Conservation (phyloP, 192 early-diverging fungal genomes). For the Thoreauomyces humboldtii region DNA sequence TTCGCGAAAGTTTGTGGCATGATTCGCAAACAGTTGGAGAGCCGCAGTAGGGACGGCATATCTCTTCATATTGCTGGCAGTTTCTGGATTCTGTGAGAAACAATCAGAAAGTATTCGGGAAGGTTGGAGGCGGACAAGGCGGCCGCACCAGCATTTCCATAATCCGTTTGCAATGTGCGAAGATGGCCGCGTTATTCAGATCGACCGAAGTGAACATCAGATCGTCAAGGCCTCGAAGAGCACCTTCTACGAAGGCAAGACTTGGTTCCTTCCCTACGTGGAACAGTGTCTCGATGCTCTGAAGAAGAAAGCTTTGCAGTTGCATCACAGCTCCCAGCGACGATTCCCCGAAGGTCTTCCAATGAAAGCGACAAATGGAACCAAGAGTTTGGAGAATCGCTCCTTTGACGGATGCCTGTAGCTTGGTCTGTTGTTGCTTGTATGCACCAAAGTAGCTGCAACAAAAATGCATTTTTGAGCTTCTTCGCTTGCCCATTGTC, state of each 20-base stretch:
- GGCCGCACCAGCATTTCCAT: conserved; percentile 2
- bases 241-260: conserved; percentile 32
- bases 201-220: conserved; percentile 17
- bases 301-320: conserved; percentile 4
- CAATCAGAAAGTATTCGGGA: not conserved
- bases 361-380: conserved; percentile 14
- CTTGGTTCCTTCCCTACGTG: conserved; percentile 24
- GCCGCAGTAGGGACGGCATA: conserved; percentile 10
- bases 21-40: conserved; percentile 19
- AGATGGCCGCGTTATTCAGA: not conserved
- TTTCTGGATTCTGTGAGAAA: conserved; percentile 14
- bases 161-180: conserved; percentile 10
- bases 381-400: conserved; percentile 33
- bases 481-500: too few species aligned
- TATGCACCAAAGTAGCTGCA: conserved; percentile 28
- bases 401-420: conserved; percentile 39
- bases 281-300: conserved; percentile 14
- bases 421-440: conserved; percentile 30
- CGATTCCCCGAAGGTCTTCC: conserved; percentile 1
- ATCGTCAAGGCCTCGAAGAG: conserved; percentile 29
- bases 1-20: not conserved
- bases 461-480: not conserved
- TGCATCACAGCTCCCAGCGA: conserved; percentile 1
- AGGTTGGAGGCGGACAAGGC: too few species aligned
- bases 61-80: not conserved